Percentiles rank a stretch among this genome's conserved stretches.
These are phyloP conservation scores for Bathelium albidoporum DNA, from an alignment of 495 filamentous ascomycete genomes.

Conservation along the genomic window DNA sequence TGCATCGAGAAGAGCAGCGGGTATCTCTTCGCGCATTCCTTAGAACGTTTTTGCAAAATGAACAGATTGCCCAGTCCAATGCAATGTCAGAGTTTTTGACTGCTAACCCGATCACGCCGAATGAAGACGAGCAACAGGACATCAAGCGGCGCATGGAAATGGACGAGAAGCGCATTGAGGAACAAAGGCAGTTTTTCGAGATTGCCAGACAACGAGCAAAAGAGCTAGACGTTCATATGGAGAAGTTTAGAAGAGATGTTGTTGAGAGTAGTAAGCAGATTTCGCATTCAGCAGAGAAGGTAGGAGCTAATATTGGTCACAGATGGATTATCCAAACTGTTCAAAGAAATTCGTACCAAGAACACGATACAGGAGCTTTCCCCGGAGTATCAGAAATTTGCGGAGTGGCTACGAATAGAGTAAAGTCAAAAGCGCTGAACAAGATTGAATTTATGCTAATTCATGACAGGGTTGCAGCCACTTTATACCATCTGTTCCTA, in stretches of 20 bases:
- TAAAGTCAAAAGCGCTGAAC: conserved; percentile 19
- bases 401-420: conserved; percentile 96
- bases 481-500: conserved; percentile 92
- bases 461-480: conserved; percentile 62
- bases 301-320: conserved; percentile 15
- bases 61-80: conserved; percentile 68
- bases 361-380: conserved; percentile 74
- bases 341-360: conserved; percentile 84
- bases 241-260: conserved; percentile 65
- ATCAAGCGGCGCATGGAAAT: conserved; percentile 67
- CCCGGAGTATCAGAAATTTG: conserved; percentile 94
- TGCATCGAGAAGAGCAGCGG: conserved; percentile 84
- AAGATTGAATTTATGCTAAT: neutral
- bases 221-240: conserved; percentile 96
- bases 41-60: conserved; percentile 70
- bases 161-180: conserved; percentile 79
- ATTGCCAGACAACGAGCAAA: conserved; percentile 81
- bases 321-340: conserved; percentile 88
- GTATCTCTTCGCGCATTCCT: conserved; percentile 87
- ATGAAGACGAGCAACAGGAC: conserved; percentile 74
- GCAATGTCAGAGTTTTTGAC: conserved; percentile 77
- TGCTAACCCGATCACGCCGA: conserved; percentile 52
- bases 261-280: conserved; percentile 67
- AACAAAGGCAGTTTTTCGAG: conserved; percentile 90
- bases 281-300: neutral